A percentile compares a stretch with the other conserved stretches of the same genome.
These are phyloP conservation scores for Coemansia reversa DNA, from an alignment of 192 early-diverging fungal species.

Conservation along the genomic window DNA sequence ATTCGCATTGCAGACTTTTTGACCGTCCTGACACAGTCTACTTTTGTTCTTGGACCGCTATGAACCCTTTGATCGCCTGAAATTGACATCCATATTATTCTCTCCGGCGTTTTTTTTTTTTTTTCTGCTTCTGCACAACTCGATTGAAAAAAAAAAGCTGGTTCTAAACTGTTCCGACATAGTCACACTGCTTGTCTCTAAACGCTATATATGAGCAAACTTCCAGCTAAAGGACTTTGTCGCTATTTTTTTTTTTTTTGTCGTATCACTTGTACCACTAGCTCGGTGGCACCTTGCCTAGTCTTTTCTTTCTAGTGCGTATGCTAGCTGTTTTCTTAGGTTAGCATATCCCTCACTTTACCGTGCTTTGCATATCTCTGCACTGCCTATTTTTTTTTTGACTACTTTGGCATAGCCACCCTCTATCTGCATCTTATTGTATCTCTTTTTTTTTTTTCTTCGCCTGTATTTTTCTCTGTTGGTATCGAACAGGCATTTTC, in stretches of 20 bases:
- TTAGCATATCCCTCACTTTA: neutral
- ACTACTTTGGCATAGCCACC: no score
- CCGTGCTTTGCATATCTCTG: no score
- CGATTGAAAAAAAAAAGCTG: no score
- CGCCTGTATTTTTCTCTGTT: no score
- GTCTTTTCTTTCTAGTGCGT: slow-evolving; percentile 5
- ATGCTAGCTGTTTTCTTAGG: slow-evolving; percentile 7
- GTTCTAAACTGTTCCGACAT: no score
- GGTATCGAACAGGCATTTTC: no score
- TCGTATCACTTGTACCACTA: slow-evolving; percentile 11
- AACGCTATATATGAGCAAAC: neutral
- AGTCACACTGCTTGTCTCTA: neutral
- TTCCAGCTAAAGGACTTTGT: neutral
- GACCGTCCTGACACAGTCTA: neutral
- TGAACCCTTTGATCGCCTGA: slow-evolving; percentile 2
- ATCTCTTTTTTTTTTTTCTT: no score
- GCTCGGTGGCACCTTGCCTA: slow-evolving; percentile 5
- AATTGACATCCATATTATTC: neutral
- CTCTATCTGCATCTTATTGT: no score
- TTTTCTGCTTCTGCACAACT: no score
- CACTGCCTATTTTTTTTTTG: no score
- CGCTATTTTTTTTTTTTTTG: slow-evolving; percentile 1
- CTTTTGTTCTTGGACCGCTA: slow-evolving; percentile 2
- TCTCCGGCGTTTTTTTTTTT: no score
- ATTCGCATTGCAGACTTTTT: no score